Evolutionary conservation across 441 rosid genomes (phyloP), one percentile per base, ranked within the genome.

Genomic region (Populus hybrid): DNA sequence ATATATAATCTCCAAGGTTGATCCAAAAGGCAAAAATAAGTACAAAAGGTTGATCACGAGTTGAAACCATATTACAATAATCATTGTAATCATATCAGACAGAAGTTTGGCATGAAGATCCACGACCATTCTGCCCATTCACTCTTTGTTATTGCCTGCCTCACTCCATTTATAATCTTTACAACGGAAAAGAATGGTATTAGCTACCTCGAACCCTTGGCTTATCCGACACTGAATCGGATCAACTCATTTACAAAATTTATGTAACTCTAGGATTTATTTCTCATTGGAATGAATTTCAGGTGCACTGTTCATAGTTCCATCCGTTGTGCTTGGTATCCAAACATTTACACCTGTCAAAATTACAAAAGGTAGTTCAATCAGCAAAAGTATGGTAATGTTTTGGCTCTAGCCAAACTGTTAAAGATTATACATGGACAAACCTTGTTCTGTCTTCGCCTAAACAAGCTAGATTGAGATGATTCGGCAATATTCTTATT

Each of bases 391-490:
- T n/a, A 38, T 66, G 10, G 23, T 21, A 5, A 63, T 32, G 21
- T 5, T 30, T 23, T 30, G 23, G 18, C 50, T 64, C 34, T 16
- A 34, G 7, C 12, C 53, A 66, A 40, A 63, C 21, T 18, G 57
- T 57, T 53, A 28, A 30, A 69, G 42, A 75, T 64, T 28, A 50
- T 10, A 36, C 18, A 16, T 9, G 30, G 5, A 21, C 26, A 71
- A 70, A 20, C 87, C 83, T 59, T 78, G 67, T 40, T 72, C 4
- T 67, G 28, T 80, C 74, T 80, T 69, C 72, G 35, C 10, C 50
- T 20, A n/a, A 67, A 77, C 10, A 79, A 68, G 75, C 78, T 72
- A 69, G 84, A 81, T 73, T 82, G 69, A 46, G 93, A 79, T 16
- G 79, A 72, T 72, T 26, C 71, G 2, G 32, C 67, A 35, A 30